Evolutionary conservation across 177 flowering plant genomes (phyloP).

Genomic region (Vitis hybrid): DNA sequence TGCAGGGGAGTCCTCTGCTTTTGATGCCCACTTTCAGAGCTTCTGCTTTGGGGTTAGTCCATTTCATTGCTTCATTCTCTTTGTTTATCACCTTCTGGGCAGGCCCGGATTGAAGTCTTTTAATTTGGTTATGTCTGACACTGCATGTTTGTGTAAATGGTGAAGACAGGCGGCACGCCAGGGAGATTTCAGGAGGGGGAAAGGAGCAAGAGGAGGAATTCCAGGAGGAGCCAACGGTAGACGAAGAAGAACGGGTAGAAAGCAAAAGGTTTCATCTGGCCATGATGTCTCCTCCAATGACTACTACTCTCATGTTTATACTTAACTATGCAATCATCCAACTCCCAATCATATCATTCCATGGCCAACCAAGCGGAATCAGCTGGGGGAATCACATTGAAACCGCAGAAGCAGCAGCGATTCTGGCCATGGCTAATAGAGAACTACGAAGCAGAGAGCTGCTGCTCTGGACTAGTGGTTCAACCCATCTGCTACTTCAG

Average conservation of each 20-base stretch:
- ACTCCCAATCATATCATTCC: background rate
- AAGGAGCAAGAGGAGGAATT: slow-evolving; percentile 23
- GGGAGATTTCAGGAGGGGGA: slow-evolving; percentile 16
- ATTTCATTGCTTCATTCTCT: background rate
- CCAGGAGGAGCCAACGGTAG: slow-evolving; percentile 21
- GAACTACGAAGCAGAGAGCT: too few relatives aligned
- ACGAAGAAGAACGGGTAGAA: slow-evolving; percentile 30
- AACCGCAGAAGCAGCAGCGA: too few relatives aligned
- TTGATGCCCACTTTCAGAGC: slow-evolving; percentile 28
- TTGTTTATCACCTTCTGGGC: too few relatives aligned
- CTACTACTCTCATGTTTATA: slow-evolving; percentile 7
- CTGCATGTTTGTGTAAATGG: too few relatives aligned
- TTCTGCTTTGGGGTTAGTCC: slow-evolving; percentile 67
- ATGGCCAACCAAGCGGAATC: too few relatives aligned
- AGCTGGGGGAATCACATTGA: too few relatives aligned
- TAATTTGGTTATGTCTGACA: too few relatives aligned
- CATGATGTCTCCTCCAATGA: slow-evolving; percentile 28
- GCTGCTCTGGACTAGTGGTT: too few relatives aligned
- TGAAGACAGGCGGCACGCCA: slow-evolving; percentile 30
- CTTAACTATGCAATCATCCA: background rate
- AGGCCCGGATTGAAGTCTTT: background rate
- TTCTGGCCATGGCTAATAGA: too few relatives aligned
- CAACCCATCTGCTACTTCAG: too few relatives aligned
- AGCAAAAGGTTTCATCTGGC: slow-evolving; percentile 29
- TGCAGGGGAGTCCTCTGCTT: slow-evolving; percentile 12